A percentile compares a stretch with the other conserved stretches of the same genome.
Evolutionary conservation across 2,329 filamentous ascomycete genomes (phyloP).

Genomic region (Trichoderma sp.): DNA sequence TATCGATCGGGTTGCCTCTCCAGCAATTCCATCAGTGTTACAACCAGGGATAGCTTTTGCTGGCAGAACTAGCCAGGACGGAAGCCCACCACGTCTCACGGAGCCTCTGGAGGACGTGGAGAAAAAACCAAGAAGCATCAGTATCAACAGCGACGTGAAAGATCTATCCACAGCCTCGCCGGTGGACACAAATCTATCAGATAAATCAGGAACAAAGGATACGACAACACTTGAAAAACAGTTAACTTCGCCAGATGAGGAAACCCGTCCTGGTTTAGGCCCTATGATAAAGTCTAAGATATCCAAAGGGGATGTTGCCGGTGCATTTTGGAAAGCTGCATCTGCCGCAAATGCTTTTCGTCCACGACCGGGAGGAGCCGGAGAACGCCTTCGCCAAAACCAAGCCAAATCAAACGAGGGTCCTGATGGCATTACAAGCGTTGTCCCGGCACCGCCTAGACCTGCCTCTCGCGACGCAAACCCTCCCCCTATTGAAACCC

Average conservation of each 20-base stretch:
- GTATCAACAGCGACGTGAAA: background rate
- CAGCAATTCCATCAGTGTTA: slow-evolving; percentile 34
- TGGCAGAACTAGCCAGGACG: slow-evolving; percentile 35
- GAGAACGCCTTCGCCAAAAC: slow-evolving; percentile 68
- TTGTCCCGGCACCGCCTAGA: slow-evolving; percentile 73
- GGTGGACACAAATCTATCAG: background rate
- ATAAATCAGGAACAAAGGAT: background rate
- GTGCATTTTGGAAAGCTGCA: slow-evolving; percentile 71
- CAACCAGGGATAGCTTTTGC: slow-evolving; percentile 27
- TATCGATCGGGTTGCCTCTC: slow-evolving; percentile 47
- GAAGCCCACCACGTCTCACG: slow-evolving; percentile 22
- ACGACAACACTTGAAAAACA: background rate
- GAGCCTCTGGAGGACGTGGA: slow-evolving; percentile 16
- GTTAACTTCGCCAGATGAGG: slow-evolving; percentile 31
- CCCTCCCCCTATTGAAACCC: slow-evolving; percentile 26
- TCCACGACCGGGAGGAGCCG: slow-evolving; percentile 81
- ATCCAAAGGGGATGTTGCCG: slow-evolving; percentile 70
- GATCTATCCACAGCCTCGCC: background rate
- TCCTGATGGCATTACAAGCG: slow-evolving; percentile 84
- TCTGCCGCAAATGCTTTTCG: slow-evolving; percentile 65
- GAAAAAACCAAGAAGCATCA: background rate
- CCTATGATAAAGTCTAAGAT: slow-evolving; percentile 86
- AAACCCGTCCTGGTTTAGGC: slow-evolving; percentile 70
- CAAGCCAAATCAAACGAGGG: slow-evolving; percentile 60
- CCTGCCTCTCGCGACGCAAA: slow-evolving; percentile 39